phyloP scores from a whole-genome alignment of 768 basidiomycete genomes.

The Boletus speciosus region DNA sequence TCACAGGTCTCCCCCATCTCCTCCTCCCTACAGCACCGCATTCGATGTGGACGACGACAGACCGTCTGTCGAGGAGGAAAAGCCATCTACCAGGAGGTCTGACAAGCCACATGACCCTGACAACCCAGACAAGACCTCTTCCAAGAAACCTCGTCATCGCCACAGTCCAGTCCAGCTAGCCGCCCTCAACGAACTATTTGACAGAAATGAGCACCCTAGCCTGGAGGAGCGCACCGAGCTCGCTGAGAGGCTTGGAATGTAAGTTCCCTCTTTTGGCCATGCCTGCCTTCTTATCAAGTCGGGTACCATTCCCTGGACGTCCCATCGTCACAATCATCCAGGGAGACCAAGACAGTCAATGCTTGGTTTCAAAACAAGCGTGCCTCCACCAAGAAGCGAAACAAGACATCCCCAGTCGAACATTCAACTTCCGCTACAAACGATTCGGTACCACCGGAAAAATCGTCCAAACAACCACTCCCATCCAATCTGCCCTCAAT shows the following conservation, averaged over 20 bases:
- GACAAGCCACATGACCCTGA: constrained; percentile 26
- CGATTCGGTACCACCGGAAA: constrained; percentile 16
- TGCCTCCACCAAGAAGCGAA: constrained; percentile 73
- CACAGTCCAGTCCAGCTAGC: constrained; percentile 70
- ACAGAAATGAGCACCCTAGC: constrained; percentile 70
- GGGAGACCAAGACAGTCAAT: constrained; percentile 83
- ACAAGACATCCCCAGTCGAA: constrained; percentile 40
- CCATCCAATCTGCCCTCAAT: constrained; percentile 34
- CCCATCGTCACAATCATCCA: constrained; percentile 29
- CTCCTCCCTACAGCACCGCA: constrained; percentile 3
- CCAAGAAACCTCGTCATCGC: constrained; percentile 77
- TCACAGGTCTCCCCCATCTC: constrained; percentile 9
- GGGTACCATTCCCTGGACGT: neutral
- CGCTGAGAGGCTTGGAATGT: constrained; percentile 76
- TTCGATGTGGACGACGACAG: constrained; percentile 24
- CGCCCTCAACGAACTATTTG: constrained; percentile 76
- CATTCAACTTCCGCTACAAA: constrained; percentile 31
- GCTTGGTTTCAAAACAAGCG: constrained; percentile 89
- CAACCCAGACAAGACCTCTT: constrained; percentile 19
- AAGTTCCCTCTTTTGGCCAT: constrained; percentile 36
- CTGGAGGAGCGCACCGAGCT: constrained; percentile 64
- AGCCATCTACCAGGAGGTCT: constrained; percentile 19
- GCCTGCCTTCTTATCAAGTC: constrained; percentile 20
- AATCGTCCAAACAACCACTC: constrained; percentile 25
- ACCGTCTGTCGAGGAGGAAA: constrained; percentile 20